These are phyloP conservation scores for Onygenales sp. DNA, from an alignment of 2,329 filamentous ascomycete species.

Conservation along the genomic window DNA sequence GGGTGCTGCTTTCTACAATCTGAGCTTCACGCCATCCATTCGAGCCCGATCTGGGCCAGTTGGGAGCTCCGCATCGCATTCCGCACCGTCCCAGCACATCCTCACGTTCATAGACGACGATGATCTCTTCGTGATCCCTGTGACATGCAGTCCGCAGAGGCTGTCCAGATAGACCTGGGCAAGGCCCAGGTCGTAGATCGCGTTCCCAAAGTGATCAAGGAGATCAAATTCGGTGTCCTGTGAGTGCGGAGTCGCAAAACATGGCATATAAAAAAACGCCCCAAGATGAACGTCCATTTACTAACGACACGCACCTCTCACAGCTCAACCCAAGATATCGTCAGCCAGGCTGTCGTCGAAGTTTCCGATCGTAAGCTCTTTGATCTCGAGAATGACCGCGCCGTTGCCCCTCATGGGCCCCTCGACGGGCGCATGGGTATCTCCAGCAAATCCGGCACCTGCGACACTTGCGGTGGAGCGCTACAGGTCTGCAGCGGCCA, in stretches of 20 bases:
- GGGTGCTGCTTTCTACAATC: too few relatives aligned
- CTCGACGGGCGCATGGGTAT: conserved; percentile 83
- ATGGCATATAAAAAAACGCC: not conserved
- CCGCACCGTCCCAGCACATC: too few relatives aligned
- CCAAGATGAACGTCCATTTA: not conserved
- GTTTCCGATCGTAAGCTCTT: conserved; percentile 92
- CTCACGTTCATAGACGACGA: conserved; percentile 15
- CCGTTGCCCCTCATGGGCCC: conserved; percentile 70
- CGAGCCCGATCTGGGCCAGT: too few relatives aligned
- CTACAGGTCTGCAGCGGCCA: conserved; percentile 85
- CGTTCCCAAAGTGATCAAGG: conserved; percentile 82
- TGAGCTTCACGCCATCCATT: too few relatives aligned
- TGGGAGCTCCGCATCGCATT: not conserved
- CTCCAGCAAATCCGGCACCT: conserved; percentile 70
- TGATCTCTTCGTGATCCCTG: conserved; percentile 27
- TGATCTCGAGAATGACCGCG: conserved; percentile 71
- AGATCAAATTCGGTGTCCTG: conserved; percentile 90
- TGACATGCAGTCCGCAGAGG: conserved; percentile 32
- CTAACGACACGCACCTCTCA: not conserved
- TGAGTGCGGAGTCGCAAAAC: conserved; percentile 32
- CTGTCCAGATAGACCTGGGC: conserved; percentile 38
- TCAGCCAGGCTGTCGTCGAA: conserved; percentile 89
- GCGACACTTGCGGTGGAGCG: conserved; percentile 72
- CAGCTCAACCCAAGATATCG: conserved; percentile 85
- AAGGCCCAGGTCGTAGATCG: conserved; percentile 89